These are phyloP conservation scores for Neofusicoccum umdonicola DNA, from an alignment of 2,329 filamentous ascomycete genomes.

Conservation along the genomic window DNA sequence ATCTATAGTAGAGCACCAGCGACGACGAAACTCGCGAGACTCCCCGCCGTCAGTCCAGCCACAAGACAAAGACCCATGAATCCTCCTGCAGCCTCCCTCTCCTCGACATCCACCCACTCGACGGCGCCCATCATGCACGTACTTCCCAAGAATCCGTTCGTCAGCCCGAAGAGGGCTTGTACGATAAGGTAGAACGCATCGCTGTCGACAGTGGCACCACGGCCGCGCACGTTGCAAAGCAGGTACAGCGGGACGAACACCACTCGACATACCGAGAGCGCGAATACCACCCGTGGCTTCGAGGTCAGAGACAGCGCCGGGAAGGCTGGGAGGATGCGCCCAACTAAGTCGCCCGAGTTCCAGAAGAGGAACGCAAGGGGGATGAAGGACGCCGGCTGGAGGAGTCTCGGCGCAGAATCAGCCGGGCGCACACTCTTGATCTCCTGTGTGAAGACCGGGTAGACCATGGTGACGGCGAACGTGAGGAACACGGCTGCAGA, in stretches of 20 bases:
- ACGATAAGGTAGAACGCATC: constrained; percentile 88
- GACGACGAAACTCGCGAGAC: constrained; percentile 79
- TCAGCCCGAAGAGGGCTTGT: constrained; percentile 78
- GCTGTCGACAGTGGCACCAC: constrained; percentile 69
- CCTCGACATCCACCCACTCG: constrained; percentile 76
- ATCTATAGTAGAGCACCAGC: constrained; percentile 32
- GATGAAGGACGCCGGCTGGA: constrained; percentile 77
- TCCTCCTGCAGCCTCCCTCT: constrained; percentile 83
- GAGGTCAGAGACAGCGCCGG: constrained; percentile 57
- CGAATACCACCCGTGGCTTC: constrained; percentile 66
- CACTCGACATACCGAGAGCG: constrained; percentile 62
- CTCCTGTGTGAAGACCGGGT: constrained; percentile 78
- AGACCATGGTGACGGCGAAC: constrained; percentile 88
- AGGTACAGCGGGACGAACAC: constrained; percentile 81
- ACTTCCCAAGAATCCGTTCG: constrained; percentile 83
- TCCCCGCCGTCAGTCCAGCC: constrained; percentile 77
- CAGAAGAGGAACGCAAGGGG: constrained; percentile 88
- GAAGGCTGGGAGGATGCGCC: constrained; percentile 66
- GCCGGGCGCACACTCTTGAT: constrained; percentile 43
- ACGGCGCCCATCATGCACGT: constrained; percentile 88
- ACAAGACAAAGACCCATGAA: constrained; percentile 96
- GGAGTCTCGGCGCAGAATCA: constrained; percentile 52
- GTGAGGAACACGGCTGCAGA: constrained; percentile 74
- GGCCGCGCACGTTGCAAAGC: constrained; percentile 81
- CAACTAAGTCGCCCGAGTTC: constrained; percentile 84